Evolutionary conservation across 495 filamentous ascomycete genomes (phyloP), one percentile per base, ranked within the genome.

Genomic region (Aspergillus ostianus): DNA sequence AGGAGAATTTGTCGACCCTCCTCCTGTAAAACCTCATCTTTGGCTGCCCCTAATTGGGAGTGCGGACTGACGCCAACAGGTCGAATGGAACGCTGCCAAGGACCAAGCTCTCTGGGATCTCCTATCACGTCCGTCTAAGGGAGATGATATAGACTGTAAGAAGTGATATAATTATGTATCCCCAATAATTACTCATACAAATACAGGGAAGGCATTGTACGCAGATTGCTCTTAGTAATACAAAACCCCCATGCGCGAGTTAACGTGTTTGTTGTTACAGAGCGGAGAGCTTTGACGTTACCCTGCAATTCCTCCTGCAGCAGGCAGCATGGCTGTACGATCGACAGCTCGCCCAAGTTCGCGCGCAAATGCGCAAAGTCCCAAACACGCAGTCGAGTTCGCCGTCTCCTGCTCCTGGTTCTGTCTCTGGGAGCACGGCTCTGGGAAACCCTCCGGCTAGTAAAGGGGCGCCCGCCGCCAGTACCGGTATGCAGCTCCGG

Each of bases 281-380:
- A 50, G 84, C 87, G 20, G 72, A 79, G 26, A 74, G 78, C 45
- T 88, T 90, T 70, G 76, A 89, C 53, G 94, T 97, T 44, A 87
- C 90, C 13, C 83, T 92, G 26, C 82, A 92, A 23, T 98, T 98
- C 69, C 78, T 98, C 8, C 85, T 97, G 6, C 93, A 97, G 70
- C 91, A 98, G 71, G 91, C 91, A 60, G 91, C 91, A 75, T 97
- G 92, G 88, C 86, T 97, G 2, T 96, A 95, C 66, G 92, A 98
- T 74, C 85, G 89, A 47, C 91, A 98, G 72, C 80, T 95, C 7
- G 88, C 88, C 0, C 89, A 96, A 70, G 89, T 97, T 41, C 85
- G 90, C 63, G 91, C 90, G 7, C 93, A 97, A 75, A 92, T 98
- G 84, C 84, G 87, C 52, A 93, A 87, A 73, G 87, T 89, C 29